These are phyloP conservation scores for Phytomonas francai DNA, from an alignment of 208 protist genomes.

Conservation along the genomic window DNA sequence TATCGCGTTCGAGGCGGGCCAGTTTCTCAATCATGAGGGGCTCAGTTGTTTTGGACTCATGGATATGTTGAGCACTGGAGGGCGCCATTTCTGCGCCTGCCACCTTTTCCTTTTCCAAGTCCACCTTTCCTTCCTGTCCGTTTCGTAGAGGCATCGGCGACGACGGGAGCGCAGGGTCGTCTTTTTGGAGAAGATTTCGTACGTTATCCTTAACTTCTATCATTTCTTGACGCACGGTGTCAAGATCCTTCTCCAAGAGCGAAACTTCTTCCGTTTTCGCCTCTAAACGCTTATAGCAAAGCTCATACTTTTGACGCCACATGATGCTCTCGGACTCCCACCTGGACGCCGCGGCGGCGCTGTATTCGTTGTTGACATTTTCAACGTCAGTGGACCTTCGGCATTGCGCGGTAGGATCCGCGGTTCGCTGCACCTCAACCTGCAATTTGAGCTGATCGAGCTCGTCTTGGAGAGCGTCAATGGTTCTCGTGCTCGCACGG, in stretches of 20 bases:
- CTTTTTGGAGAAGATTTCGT: slow-evolving; percentile 18
- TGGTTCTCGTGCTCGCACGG: slow-evolving; percentile 18
- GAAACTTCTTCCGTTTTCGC: slow-evolving; percentile 57
- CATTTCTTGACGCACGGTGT: slow-evolving; percentile 37
- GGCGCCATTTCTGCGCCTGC: background rate
- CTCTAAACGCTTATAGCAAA: slow-evolving; percentile 58
- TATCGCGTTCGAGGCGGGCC: slow-evolving; percentile 26
- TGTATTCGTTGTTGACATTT: slow-evolving; percentile 13
- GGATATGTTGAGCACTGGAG: background rate
- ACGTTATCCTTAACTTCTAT: slow-evolving; percentile 40
- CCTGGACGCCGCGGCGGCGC: slow-evolving; percentile 18
- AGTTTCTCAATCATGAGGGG: background rate
- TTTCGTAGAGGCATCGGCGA: slow-evolving; percentile 2
- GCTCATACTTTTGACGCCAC: slow-evolving; percentile 70
- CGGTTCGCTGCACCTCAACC: slow-evolving; percentile 18
- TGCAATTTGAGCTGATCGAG: slow-evolving; percentile 31
- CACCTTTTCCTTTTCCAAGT: slow-evolving; percentile 1
- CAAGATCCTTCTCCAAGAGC: slow-evolving; percentile 68
- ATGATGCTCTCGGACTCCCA: slow-evolving; percentile 66
- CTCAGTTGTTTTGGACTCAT: background rate
- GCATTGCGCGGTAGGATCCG: background rate
- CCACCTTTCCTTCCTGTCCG: background rate
- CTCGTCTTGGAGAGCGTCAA: slow-evolving; percentile 34
- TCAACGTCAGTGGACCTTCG: background rate
- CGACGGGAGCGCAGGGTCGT: background rate